Evolutionary conservation across 345 rosid species (phyloP).

Genomic region (Brassica rapa): DNA sequence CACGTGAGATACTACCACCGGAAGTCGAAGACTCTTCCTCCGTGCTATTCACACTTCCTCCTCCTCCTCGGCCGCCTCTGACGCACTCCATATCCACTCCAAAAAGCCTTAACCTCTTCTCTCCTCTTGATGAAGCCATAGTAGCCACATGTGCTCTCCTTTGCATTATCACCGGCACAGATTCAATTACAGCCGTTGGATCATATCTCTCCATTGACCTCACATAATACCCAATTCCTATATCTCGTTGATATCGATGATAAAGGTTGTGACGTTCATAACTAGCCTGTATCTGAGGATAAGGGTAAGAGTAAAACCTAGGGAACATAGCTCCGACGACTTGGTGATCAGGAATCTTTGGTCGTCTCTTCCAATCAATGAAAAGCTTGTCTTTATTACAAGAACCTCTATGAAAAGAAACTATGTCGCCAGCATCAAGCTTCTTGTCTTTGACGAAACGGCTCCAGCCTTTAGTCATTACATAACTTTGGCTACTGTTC

Average conservation of each 20-base stretch:
- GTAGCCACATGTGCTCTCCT: conserved; percentile 21
- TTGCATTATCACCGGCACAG: conserved; percentile 40
- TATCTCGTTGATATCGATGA: conserved; percentile 43
- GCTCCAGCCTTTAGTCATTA: conserved; percentile 98
- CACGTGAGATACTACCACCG: conserved; percentile 40
- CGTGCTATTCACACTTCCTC: conserved; percentile 27
- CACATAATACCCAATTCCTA: conserved; percentile 36
- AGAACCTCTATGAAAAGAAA: conserved; percentile 75
- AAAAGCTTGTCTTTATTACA: conserved; percentile 60
- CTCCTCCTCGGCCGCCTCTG: conserved; percentile 38
- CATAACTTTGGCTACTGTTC: conserved; percentile 97
- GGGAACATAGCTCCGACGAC: conserved; percentile 54
- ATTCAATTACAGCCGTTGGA: conserved; percentile 44
- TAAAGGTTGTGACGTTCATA: conserved; percentile 26
- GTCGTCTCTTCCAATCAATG: conserved; percentile 86
- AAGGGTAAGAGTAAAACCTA: conserved; percentile 57
- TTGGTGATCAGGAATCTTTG: conserved; percentile 48
- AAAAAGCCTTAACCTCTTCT: conserved; percentile 62
- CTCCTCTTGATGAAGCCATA: conserved; percentile 31
- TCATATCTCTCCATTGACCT: neutral
- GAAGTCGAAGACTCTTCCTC: conserved; percentile 37
- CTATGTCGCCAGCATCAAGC: conserved; percentile 87
- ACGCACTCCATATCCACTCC: conserved; percentile 80
- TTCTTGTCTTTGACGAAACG: conserved; percentile 97
- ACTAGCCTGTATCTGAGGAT: conserved; percentile 30